These are phyloP conservation scores for Gymnopilus dilepis DNA, from an alignment of 768 basidiomycete species.

Conservation along the genomic window DNA sequence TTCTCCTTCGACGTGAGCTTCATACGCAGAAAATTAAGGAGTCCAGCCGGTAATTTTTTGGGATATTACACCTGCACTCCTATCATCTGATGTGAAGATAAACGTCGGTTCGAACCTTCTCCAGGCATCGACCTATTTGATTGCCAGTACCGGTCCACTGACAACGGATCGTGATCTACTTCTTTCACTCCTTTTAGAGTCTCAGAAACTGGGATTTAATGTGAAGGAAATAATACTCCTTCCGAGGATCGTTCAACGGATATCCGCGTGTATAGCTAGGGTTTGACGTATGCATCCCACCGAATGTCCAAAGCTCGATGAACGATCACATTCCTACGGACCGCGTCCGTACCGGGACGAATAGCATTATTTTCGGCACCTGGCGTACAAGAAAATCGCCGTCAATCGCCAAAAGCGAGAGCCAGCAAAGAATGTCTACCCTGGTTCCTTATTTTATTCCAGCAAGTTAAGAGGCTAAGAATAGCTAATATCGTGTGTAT, in stretches of 20 bases:
- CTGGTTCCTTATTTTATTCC: background rate
- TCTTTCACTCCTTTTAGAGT: background rate
- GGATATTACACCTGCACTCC: background rate
- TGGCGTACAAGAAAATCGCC: background rate
- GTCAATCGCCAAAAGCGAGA: constrained; percentile 6
- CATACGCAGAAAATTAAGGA: too few relatives aligned
- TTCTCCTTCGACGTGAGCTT: too few relatives aligned
- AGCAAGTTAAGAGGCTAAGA: constrained; percentile 1
- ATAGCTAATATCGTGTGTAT: background rate
- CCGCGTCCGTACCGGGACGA: constrained; percentile 2
- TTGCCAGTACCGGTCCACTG: constrained; percentile 5
- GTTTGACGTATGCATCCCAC: background rate
- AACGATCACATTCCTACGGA: background rate
- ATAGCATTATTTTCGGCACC: background rate
- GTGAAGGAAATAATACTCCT: background rate
- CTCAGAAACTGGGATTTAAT: background rate
- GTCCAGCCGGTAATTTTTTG: too few relatives aligned
- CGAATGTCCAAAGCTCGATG: background rate
- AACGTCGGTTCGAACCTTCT: background rate
- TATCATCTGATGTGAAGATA: constrained; percentile 10
- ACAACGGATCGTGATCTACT: constrained; percentile 8
- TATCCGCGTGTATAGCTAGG: background rate
- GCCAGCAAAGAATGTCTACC: background rate
- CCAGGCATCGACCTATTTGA: background rate
- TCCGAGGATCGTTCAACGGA: background rate